These are phyloP conservation scores for Neonectria coccinea DNA, from an alignment of 2,329 filamentous ascomycete species.

Conservation along the genomic window DNA sequence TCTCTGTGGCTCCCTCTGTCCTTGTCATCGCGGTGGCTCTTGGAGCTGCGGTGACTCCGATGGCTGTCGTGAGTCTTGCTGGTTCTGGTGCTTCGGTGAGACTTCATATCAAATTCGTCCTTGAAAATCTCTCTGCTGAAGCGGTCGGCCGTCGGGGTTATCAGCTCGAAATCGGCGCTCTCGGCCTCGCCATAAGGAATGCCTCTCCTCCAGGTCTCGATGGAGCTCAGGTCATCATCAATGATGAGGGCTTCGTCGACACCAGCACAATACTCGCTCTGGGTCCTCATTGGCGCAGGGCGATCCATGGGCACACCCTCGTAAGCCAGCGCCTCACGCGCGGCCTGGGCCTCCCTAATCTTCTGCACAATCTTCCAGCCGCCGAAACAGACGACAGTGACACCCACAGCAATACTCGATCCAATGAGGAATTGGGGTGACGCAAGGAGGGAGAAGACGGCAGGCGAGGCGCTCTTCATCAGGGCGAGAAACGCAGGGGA, in stretches of 20 bases:
- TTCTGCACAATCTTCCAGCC: slow-evolving; percentile 98
- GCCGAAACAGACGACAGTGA: slow-evolving; percentile 96
- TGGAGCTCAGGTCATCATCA: slow-evolving; percentile 68
- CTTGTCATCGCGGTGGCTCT: slow-evolving; percentile 39
- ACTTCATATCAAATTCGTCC: slow-evolving; percentile 56
- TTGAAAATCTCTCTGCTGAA: slow-evolving; percentile 54
- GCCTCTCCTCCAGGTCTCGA: slow-evolving; percentile 70
- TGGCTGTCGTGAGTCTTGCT: slow-evolving; percentile 46
- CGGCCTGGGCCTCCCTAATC: slow-evolving; percentile 64
- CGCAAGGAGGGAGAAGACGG: slow-evolving; percentile 85
- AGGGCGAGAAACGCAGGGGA: slow-evolving; percentile 81
- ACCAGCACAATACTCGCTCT: slow-evolving; percentile 49
- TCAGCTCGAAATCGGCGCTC: slow-evolving; percentile 66
- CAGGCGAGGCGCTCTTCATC: slow-evolving; percentile 84
- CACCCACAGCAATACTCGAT: slow-evolving; percentile 86
- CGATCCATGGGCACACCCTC: slow-evolving; percentile 41
- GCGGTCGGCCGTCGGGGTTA: slow-evolving; percentile 66
- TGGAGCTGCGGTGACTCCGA: slow-evolving; percentile 45
- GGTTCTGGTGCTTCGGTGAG: slow-evolving; percentile 51
- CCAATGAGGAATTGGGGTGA: slow-evolving; percentile 96
- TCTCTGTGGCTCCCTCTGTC: slow-evolving; percentile 39
- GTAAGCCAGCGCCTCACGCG: slow-evolving; percentile 47
- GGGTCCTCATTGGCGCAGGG: slow-evolving; percentile 44
- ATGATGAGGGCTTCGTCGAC: slow-evolving; percentile 69
- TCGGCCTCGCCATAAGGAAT: slow-evolving; percentile 63